phyloP scores from a whole-genome alignment of 1,284 basidiomycete genomes.

The Inonotus obliquus region DNA sequence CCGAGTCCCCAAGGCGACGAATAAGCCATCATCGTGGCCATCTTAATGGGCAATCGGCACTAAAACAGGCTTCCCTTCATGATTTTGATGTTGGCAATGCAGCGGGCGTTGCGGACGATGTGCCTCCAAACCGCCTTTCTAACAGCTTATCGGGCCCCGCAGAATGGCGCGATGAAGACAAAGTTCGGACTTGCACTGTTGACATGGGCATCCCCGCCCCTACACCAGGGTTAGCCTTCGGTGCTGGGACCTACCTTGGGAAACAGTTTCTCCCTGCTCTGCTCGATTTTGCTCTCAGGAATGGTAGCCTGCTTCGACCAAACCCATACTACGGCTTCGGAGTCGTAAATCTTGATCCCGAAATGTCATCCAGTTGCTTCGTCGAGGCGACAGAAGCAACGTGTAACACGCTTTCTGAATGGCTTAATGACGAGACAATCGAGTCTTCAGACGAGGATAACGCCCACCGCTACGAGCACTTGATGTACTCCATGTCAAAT shows the following conservation, averaged over 20 bases:
- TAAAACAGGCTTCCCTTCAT: conserved; percentile 10
- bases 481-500: conserved; percentile 36
- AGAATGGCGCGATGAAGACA: neutral
- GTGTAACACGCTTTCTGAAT: conserved; percentile 37
- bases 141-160: neutral
- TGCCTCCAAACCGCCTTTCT: too few relatives aligned
- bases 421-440: conserved; percentile 2
- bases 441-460: conserved; percentile 9
- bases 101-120: neutral
- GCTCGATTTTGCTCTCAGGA: conserved; percentile 32
- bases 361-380: conserved; percentile 36
- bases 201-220: conserved; percentile 50
- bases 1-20: neutral
- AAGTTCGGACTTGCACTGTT: conserved; percentile 29
- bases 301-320: conserved; percentile 25
- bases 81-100: neutral
- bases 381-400: conserved; percentile 37
- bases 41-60: neutral
- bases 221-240: conserved; percentile 47
- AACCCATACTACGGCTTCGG: conserved; percentile 31
- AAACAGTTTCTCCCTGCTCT: conserved; percentile 56
- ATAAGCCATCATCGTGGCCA: neutral
- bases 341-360: conserved; percentile 36
- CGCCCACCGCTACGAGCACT: conserved; percentile 34
- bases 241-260: conserved; percentile 44